These are phyloP conservation scores for Monoraphidium neglectum DNA, from an alignment of 139 green algal genomes.

Conservation along the genomic window DNA sequence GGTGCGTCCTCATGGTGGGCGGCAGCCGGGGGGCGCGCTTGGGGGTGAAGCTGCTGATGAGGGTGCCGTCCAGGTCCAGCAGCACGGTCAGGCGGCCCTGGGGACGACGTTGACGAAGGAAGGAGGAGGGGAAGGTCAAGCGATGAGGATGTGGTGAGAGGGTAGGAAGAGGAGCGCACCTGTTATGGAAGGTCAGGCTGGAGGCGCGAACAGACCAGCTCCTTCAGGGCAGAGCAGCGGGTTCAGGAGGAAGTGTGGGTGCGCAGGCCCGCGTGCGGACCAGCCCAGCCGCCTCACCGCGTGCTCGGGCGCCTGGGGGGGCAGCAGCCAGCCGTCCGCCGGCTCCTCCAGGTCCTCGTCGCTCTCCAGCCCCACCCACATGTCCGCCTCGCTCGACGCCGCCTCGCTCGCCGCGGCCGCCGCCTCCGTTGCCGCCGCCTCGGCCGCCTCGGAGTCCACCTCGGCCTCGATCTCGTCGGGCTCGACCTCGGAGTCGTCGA, in stretches of 20 bases:
- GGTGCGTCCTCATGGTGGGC: slow-evolving; percentile 54
- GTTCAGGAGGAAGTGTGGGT: too few species aligned
- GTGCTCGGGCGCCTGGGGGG: background rate
- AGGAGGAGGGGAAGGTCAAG: background rate
- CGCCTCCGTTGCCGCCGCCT: background rate
- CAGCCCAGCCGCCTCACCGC: too few species aligned
- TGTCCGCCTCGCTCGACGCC: too few species aligned
- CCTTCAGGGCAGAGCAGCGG: too few species aligned
- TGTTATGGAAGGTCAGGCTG: background rate
- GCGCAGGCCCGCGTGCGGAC: too few species aligned
- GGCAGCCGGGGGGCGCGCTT: slow-evolving; percentile 67
- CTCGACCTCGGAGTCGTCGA: too few species aligned
- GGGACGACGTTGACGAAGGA: slow-evolving; percentile 2
- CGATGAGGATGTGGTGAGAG: too few species aligned
- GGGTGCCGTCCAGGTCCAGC: slow-evolving; percentile 89
- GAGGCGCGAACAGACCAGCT: too few species aligned
- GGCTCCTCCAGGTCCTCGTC: slow-evolving; percentile 1
- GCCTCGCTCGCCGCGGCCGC: too few species aligned
- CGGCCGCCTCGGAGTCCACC: background rate
- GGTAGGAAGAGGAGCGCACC: background rate
- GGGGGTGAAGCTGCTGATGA: slow-evolving; percentile 81
- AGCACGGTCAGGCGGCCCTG: slow-evolving; percentile 68
- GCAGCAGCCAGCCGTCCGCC: slow-evolving; percentile 14
- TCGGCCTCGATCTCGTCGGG: background rate
- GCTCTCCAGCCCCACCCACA: too few species aligned